Evolutionary conservation across 495 filamentous ascomycete genomes (phyloP).

Genomic region (Aspergillus biplanus): DNA sequence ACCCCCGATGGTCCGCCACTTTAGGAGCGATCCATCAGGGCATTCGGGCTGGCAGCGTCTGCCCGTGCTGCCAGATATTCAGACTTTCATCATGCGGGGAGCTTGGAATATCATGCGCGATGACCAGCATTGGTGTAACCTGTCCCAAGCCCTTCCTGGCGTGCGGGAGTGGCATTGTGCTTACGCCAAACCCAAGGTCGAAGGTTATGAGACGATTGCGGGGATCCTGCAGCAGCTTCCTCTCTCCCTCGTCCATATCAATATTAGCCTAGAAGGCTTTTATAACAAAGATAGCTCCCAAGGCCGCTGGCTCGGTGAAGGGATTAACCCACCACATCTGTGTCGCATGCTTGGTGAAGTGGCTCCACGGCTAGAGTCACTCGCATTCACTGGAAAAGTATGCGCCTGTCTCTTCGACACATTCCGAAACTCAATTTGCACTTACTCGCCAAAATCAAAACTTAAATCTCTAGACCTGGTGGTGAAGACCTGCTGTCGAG

Average conservation of each 20-base stretch:
- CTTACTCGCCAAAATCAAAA: conserved; percentile 37
- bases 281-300: conserved; percentile 59
- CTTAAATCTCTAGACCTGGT: conserved; percentile 69
- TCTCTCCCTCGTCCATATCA: conserved; percentile 58
- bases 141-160: conserved; percentile 63
- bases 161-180: conserved; percentile 72
- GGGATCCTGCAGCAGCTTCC: conserved; percentile 57
- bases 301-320: conserved; percentile 27
- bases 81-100: conserved; percentile 70
- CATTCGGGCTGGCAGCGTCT: conserved; percentile 39
- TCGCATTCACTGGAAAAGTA: conserved; percentile 69
- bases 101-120: conserved; percentile 76
- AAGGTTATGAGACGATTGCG: conserved; percentile 68
- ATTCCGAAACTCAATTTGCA: conserved; percentile 35
- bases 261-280: conserved; percentile 69
- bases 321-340: conserved; percentile 39
- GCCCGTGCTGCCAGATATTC: conserved; percentile 47
- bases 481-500: conserved; percentile 70
- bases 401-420: conserved; percentile 63
- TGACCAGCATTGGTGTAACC: conserved; percentile 62
- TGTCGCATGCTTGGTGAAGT: conserved; percentile 61
- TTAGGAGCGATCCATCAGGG: conserved; percentile 33
- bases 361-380: conserved; percentile 60
- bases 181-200: conserved; percentile 69
- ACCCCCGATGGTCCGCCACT: conserved; percentile 65